These are phyloP conservation scores for Wickerhamiella qilinensis DNA, from an alignment of 805 yeast species.

Conservation along the genomic window DNA sequence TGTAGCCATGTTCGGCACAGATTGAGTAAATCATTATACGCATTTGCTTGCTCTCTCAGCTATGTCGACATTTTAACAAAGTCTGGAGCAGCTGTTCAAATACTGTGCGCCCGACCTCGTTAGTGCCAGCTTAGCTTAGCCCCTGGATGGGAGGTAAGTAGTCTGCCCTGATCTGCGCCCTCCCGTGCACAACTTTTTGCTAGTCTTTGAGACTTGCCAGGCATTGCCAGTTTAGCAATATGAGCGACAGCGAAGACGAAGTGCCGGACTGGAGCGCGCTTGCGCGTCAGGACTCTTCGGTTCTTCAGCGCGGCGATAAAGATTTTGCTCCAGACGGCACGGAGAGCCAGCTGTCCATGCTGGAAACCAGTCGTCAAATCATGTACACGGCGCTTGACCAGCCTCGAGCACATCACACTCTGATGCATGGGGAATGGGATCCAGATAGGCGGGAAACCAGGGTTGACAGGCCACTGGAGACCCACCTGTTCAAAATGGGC, in stretches of 20 bases:
- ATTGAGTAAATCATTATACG: no score
- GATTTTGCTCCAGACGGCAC: conserved; percentile 78
- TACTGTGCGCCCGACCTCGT: no score
- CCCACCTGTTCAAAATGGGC: conserved; percentile 62
- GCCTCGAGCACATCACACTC: conserved; percentile 30
- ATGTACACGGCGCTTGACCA: conserved; percentile 53
- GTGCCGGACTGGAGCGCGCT: conserved; percentile 27
- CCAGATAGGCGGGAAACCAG: conserved; percentile 22
- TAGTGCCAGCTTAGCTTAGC: no score
- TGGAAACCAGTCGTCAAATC: conserved; percentile 41
- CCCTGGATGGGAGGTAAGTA: no score
- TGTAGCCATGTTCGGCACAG: no score
- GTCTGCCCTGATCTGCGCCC: no score
- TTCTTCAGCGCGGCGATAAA: conserved; percentile 56
- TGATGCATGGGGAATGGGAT: conserved; percentile 35
- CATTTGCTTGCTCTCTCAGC: no score
- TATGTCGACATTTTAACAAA: no score
- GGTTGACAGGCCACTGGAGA: conserved; percentile 46
- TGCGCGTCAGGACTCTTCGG: conserved; percentile 6
- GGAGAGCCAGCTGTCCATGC: conserved; percentile 28
- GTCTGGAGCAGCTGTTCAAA: no score
- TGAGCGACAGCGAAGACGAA: conserved; percentile 22
- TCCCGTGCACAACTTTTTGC: no score
- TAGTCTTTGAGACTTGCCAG: no score
- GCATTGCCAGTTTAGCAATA: no score